Percentiles rank a stretch among this genome's conserved stretches.
Evolutionary conservation across 192 early-diverging fungal genomes (phyloP).

Genomic region (Backusella liffmaniae): DNA sequence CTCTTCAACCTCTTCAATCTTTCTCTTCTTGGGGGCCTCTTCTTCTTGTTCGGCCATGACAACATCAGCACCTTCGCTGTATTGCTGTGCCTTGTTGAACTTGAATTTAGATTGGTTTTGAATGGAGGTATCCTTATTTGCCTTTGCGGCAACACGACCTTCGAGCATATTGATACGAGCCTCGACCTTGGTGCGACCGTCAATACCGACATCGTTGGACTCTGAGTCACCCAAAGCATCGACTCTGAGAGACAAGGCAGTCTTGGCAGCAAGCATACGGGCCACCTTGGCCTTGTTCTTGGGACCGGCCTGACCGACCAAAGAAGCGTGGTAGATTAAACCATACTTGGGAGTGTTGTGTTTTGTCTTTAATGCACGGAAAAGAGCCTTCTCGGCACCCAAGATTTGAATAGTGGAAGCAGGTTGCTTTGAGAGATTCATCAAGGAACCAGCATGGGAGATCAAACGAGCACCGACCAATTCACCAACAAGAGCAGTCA

Average conservation of each 20-base stretch:
- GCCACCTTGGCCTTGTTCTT: slow-evolving; percentile 99
- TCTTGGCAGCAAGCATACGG: slow-evolving; percentile 89
- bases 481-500: slow-evolving; percentile 95
- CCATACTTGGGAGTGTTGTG: slow-evolving; percentile 99
- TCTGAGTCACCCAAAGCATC: slow-evolving; percentile 89
- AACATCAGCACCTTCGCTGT: slow-evolving; percentile 40
- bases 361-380: slow-evolving; percentile 98
- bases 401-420: slow-evolving; percentile 99
- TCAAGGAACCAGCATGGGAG: slow-evolving; percentile 93
- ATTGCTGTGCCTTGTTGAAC: slow-evolving; percentile 46
- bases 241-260: slow-evolving; percentile 83
- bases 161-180: slow-evolving; percentile 87
- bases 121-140: slow-evolving; percentile 67
- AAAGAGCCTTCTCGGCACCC: slow-evolving; percentile 99
- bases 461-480: slow-evolving; percentile 98
- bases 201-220: slow-evolving; percentile 80
- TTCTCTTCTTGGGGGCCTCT: slow-evolving; percentile 48
- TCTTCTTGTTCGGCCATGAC: slow-evolving; percentile 37
- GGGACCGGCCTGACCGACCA: slow-evolving; percentile 93
- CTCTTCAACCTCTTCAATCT: slow-evolving; percentile 45
- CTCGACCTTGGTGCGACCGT: slow-evolving; percentile 86
- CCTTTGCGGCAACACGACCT: slow-evolving; percentile 67
- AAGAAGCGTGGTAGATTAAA: slow-evolving; percentile 95
- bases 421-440: slow-evolving; percentile 97
- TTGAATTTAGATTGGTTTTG: slow-evolving; percentile 64